Evolutionary conservation across 176 grass and related monocot genomes (phyloP).

Genomic region (Triticum urartu): DNA sequence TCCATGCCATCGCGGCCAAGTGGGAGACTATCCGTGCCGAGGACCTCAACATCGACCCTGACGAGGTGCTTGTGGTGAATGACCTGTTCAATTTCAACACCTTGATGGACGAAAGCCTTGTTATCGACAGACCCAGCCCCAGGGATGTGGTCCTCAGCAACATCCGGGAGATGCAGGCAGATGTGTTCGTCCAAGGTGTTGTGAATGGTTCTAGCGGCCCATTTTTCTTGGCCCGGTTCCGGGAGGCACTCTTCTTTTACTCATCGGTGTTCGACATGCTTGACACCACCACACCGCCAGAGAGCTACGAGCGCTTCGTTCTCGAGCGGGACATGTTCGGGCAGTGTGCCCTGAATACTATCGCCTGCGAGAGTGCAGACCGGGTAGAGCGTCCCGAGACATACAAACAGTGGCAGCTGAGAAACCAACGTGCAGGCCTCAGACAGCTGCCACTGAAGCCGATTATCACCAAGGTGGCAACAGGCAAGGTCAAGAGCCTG

Average conservation of each 20-base stretch:
- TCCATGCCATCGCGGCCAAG: constrained; percentile 34
- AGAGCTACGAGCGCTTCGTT: constrained; percentile 36
- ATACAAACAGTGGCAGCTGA: constrained; percentile 54
- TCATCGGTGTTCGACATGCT: constrained; percentile 50
- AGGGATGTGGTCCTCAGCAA: constrained; percentile 42
- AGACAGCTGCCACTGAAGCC: constrained; percentile 46
- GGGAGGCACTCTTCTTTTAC: constrained; percentile 44
- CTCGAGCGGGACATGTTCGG: constrained; percentile 43
- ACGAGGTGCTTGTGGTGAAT: constrained; percentile 54
- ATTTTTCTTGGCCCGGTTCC: constrained; percentile 50
- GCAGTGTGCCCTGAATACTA: constrained; percentile 31
- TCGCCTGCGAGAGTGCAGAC: constrained; percentile 43
- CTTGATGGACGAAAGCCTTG: constrained; percentile 51
- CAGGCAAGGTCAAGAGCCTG: constrained; percentile 35
- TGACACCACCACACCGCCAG: constrained; percentile 37
- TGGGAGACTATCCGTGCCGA: constrained; percentile 33
- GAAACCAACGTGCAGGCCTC: constrained; percentile 40
- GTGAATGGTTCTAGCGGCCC: constrained; percentile 39
- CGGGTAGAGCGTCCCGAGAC: constrained; percentile 47
- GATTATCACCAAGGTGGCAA: constrained; percentile 4
- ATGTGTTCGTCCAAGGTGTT: constrained; percentile 40
- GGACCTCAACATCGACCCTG: constrained; percentile 30
- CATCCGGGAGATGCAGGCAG: constrained; percentile 38
- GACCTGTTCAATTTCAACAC: constrained; percentile 36
- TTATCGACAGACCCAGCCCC: constrained; percentile 38